Evolutionary conservation across 2,329 filamentous ascomycete species (phyloP).

Genomic region (Lasiodiplodia gonubiensis): DNA sequence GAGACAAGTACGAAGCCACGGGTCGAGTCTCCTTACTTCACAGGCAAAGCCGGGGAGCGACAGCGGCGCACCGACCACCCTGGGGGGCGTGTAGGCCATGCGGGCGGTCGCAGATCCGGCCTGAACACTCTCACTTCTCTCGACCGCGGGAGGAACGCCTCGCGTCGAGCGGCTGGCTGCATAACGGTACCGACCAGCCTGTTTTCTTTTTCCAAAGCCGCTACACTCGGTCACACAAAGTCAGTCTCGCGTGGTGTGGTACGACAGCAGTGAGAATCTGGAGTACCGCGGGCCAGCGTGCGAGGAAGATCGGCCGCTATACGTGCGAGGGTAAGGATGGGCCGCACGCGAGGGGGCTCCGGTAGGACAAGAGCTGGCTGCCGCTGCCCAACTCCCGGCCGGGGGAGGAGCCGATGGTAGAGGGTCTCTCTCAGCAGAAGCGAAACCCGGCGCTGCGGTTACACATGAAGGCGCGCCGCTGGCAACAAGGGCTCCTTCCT

Average conservation of each 20-base stretch:
- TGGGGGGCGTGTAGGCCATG: slow-evolving; percentile 20
- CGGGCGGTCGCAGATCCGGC: slow-evolving; percentile 26
- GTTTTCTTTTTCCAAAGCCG: neutral
- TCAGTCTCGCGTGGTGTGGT: slow-evolving; percentile 20
- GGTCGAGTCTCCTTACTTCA: slow-evolving; percentile 16
- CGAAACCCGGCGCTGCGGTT: slow-evolving; percentile 22
- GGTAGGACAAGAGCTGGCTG: neutral
- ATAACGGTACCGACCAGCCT: slow-evolving; percentile 18
- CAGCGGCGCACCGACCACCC: slow-evolving; percentile 7
- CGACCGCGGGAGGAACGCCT: slow-evolving; percentile 9
- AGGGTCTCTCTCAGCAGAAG: slow-evolving; percentile 1
- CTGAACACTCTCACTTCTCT: slow-evolving; percentile 24
- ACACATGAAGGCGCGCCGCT: slow-evolving; percentile 14
- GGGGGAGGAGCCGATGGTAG: slow-evolving; percentile 16
- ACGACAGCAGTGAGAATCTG: slow-evolving; percentile 3
- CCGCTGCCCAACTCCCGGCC: neutral
- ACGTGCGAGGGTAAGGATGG: neutral
- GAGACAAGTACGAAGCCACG: neutral
- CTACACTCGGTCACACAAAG: slow-evolving; percentile 15
- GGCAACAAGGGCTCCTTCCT: slow-evolving; percentile 23
- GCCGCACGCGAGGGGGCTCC: slow-evolving; percentile 3
- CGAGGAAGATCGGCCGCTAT: neutral
- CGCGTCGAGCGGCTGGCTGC: slow-evolving; percentile 25
- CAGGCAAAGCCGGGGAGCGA: slow-evolving; percentile 6
- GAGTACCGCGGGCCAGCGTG: neutral